Evolutionary conservation across 257 asterid genomes (phyloP), one percentile per base, ranked within the genome.

Genomic region (Rehmannia glutinosa): DNA sequence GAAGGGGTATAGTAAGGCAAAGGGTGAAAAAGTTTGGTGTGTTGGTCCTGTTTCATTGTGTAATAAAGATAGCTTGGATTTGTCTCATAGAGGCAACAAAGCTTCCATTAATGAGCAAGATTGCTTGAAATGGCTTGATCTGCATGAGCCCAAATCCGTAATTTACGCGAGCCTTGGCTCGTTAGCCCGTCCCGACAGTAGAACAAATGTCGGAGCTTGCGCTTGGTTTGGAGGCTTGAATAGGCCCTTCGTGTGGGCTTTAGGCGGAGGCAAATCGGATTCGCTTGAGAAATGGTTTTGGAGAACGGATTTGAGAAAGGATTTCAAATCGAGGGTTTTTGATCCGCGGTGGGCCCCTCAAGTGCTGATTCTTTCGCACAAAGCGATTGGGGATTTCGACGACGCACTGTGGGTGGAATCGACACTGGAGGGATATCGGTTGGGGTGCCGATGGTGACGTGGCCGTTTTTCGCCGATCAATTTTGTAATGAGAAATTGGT

Each of bases 351-450:
- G 85, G 88, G 85, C 83, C 0, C 89, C 86, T 0, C 84, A 83
- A 66, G 77, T 80, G 3, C n/a, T 70, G 1, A 77, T 83, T 33
- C 77, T 83, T n/a, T 70, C 84, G 3, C 88, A 83, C 45, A 51
- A 64, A 0, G 50, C 85, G 2, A 25, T 75, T 0, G 82, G 80
- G 3, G 85, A 78, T 13, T 70, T 83, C 47, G n/a, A 69, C 80
- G 42, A 78, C 84, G 6, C 86, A 81, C 17, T 78, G 86, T 12
- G 86, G 89, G 1, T 83, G 89, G 83, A 83, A 84, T 84, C 90
- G 23, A 76, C 80, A 0, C 41, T 81, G 87, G 81, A 70, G 85
- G 84, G 24, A 45, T 72, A 3, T 54, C 77, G 2, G 45, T 73
- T 0, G 80, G 79, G 1, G 72, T 74, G 21, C 85, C 88, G 0